Evolutionary conservation across 2,329 filamentous ascomycete genomes (phyloP).

Genomic region (Cadophora malorum): DNA sequence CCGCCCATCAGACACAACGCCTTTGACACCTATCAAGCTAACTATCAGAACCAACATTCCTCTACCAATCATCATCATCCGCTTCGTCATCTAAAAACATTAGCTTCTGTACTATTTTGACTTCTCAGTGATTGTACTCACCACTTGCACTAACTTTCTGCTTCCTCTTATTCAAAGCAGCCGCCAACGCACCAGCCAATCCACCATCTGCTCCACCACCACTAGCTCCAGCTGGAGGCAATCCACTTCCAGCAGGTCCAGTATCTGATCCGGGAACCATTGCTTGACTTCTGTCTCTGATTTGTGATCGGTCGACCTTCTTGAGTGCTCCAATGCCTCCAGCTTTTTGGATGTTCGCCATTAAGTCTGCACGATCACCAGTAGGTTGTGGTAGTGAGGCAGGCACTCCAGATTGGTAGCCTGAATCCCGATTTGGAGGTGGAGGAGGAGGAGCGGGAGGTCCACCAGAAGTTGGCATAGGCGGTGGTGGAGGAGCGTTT

Average conservation of each 20-base stretch:
- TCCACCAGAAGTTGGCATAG: slow-evolving; percentile 44
- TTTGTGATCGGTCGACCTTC: slow-evolving; percentile 75
- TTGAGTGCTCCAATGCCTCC: slow-evolving; percentile 72
- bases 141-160: slow-evolving; percentile 94
- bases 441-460: slow-evolving; percentile 60
- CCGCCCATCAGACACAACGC: slow-evolving; percentile 24
- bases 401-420: slow-evolving; percentile 61
- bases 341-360: slow-evolving; percentile 75
- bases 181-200: slow-evolving; percentile 83
- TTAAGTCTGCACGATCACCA: slow-evolving; percentile 63
- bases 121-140: slow-evolving; percentile 59
- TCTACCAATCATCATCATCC: slow-evolving; percentile 73
- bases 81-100: slow-evolving; percentile 71
- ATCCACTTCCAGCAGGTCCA: slow-evolving; percentile 57
- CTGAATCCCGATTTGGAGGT: slow-evolving; percentile 62
- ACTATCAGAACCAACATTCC: slow-evolving; percentile 2
- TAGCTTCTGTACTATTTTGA: slow-evolving; percentile 25
- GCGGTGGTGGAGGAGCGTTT: slow-evolving; percentile 54
- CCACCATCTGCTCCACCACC: slow-evolving; percentile 62
- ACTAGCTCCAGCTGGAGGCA: slow-evolving; percentile 59
- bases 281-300: slow-evolving; percentile 74
- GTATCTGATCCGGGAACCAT: slow-evolving; percentile 58
- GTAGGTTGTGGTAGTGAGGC: slow-evolving; percentile 50
- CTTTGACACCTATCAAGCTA: slow-evolving; percentile 11
- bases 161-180: slow-evolving; percentile 81